Evolutionary conservation across 352 stramenopile genomes (phyloP), one percentile per base, ranked within the genome.

Genomic region (Pythium grandisporangium): DNA sequence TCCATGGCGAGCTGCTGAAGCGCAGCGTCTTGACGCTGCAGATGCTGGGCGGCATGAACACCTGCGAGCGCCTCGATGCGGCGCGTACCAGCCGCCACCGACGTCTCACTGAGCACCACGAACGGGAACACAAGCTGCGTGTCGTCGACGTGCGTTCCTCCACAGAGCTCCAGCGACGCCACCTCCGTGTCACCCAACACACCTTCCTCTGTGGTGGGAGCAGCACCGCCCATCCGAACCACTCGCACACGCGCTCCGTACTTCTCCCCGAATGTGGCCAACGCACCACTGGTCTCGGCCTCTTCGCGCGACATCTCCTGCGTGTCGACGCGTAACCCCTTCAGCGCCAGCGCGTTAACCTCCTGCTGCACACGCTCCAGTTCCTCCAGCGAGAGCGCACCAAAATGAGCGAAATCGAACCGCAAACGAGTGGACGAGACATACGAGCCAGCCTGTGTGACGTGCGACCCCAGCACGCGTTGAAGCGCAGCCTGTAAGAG

Each of bases 391-490:
- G 75, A 73, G 22, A 92, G 42, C 0, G 59, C 64, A 8, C 76
- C 71, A 66, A 91, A 89, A 48, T 88, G 76, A 35, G 72, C 61
- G 48, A 93, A 92, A 51, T 93, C 78, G 44, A 92, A 93, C 19
- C 75, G 73, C 37, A 93, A 57, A 0, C 70, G 67, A 30, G 84
- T 63, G 8, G 43, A 46, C 20, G 60, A 56, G n/a, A 91, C 76
- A 14, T 70, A 67, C 5, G 73, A 90, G 1, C 80, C 80, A 30
- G 58, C 61, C 51, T 93, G 80, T 3, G 73, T 74, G 32, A 91
- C 69, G 46, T 90, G 70, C 27, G 79, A 63, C 25, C 76, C 75
- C 23, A 92, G 42, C 23, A 84, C 70, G 10, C 57, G 45, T 34
- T 84, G 83, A 2, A 93, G 58, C 17, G 74, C 75, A 29, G 53